Evolutionary conservation across 2,329 filamentous ascomycete genomes (phyloP).

Genomic region (Pseudogymnoascus sp.): DNA sequence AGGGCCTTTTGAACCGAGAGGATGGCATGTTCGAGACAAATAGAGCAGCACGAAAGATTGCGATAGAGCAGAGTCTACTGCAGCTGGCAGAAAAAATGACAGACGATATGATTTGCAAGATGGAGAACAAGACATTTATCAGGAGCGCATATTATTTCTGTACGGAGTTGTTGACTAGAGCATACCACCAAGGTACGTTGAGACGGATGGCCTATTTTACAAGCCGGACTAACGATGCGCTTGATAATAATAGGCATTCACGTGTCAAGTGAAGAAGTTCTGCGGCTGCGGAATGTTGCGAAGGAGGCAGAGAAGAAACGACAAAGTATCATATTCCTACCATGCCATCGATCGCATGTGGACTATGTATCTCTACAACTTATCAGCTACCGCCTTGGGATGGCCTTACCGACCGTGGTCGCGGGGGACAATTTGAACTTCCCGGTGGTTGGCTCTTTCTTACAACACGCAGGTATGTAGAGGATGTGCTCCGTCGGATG

Average conservation of each 20-base stretch:
- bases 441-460: constrained; percentile 76
- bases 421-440: constrained; percentile 96
- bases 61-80: constrained; percentile 64
- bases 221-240: neutral
- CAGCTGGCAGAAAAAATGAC: constrained; percentile 81
- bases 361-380: constrained; percentile 94
- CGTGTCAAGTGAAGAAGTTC: constrained; percentile 87
- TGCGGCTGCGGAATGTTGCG: constrained; percentile 73
- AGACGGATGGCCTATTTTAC: neutral
- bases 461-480: constrained; percentile 72
- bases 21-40: constrained; percentile 47
- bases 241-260: constrained; percentile 54
- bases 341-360: constrained; percentile 89
- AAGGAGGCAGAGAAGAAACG: constrained; percentile 76
- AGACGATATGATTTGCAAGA: constrained; percentile 97
- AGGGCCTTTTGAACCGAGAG: constrained; percentile 55
- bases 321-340: constrained; percentile 92
- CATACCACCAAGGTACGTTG: constrained; percentile 75
- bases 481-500: neutral
- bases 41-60: constrained; percentile 45
- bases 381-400: constrained; percentile 87
- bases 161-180: constrained; percentile 81
- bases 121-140: constrained; percentile 91
- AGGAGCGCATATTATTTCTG: constrained; percentile 81
- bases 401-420: constrained; percentile 83